These are phyloP conservation scores for Amanita molliuscula DNA, from an alignment of 768 basidiomycete genomes.

Conservation along the genomic window DNA sequence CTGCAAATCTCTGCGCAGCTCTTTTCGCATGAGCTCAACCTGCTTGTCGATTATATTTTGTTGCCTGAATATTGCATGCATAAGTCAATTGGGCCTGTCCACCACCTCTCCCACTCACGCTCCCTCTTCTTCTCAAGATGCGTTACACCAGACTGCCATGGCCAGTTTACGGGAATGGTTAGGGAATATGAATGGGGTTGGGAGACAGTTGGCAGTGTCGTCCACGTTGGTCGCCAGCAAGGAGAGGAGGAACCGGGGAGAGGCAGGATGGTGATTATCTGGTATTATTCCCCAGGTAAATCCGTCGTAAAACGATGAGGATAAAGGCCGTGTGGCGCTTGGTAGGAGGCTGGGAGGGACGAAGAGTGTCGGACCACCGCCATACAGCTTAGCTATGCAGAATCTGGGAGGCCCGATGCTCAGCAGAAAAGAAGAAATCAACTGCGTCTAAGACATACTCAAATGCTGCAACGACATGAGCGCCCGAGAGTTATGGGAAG, in stretches of 20 bases:
- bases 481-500: neutral
- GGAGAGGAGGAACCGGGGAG: conserved; percentile 75
- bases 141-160: too few relatives aligned
- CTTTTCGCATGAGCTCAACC: too few relatives aligned
- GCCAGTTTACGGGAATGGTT: too few relatives aligned
- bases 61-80: too few relatives aligned
- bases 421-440: neutral
- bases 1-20: too few relatives aligned
- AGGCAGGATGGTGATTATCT: conserved; percentile 56
- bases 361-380: conserved; percentile 69
- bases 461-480: conserved; percentile 46
- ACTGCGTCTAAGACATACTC: conserved; percentile 49
- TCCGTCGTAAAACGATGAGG: conserved; percentile 44
- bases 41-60: too few relatives aligned
- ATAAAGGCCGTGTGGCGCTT: conserved; percentile 58
- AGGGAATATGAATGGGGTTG: too few relatives aligned
- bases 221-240: conserved; percentile 87
- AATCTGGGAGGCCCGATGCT: conserved; percentile 35
- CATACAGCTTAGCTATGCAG: conserved; percentile 81
- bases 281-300: conserved; percentile 26
- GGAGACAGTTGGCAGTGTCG: too few relatives aligned
- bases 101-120: too few relatives aligned
- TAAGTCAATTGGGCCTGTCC: too few relatives aligned
- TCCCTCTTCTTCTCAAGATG: too few relatives aligned
- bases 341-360: conserved; percentile 58